These are phyloP conservation scores for Citrullus mucosospermus DNA, from an alignment of 306 rosid genomes.

Conservation along the genomic window DNA sequence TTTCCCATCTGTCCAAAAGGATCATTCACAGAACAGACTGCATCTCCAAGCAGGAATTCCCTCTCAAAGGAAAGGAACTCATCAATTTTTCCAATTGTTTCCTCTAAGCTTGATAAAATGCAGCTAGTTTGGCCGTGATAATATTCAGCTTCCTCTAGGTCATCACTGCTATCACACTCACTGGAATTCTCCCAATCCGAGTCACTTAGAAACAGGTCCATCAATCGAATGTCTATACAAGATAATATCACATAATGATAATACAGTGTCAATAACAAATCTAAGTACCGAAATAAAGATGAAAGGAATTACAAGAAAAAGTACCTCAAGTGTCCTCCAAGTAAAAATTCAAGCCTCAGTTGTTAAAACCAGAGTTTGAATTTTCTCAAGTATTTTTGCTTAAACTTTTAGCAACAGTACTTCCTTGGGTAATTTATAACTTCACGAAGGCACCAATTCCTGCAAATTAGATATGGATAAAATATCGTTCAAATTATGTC, in stretches of 20 bases:
- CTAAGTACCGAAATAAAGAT: conserved; percentile 3
- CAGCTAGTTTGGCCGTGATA: conserved; percentile 70
- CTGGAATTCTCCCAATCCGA: conserved; percentile 78
- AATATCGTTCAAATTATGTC: neutral
- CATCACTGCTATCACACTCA: conserved; percentile 64
- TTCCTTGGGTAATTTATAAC: neutral
- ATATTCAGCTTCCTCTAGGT: conserved; percentile 62
- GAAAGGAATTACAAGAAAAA: conserved; percentile 6
- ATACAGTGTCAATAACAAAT: neutral
- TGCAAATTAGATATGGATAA: neutral
- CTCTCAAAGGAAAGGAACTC: conserved; percentile 87
- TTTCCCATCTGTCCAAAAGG: conserved; percentile 89
- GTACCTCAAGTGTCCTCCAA: neutral
- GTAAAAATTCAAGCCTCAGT: conserved; percentile 1
- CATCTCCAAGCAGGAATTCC: conserved; percentile 66
- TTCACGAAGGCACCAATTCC: neutral
- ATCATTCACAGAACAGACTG: conserved; percentile 45
- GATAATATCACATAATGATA: neutral
- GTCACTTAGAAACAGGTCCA: conserved; percentile 51
- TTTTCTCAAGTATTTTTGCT: neutral
- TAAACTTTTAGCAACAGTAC: neutral
- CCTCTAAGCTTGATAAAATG: conserved; percentile 84
- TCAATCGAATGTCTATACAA: conserved; percentile 36
- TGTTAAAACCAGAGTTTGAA: neutral
- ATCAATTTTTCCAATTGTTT: conserved; percentile 79